These are phyloP conservation scores for Nephelium lappaceum DNA, from an alignment of 345 rosid species.

Conservation along the genomic window DNA sequence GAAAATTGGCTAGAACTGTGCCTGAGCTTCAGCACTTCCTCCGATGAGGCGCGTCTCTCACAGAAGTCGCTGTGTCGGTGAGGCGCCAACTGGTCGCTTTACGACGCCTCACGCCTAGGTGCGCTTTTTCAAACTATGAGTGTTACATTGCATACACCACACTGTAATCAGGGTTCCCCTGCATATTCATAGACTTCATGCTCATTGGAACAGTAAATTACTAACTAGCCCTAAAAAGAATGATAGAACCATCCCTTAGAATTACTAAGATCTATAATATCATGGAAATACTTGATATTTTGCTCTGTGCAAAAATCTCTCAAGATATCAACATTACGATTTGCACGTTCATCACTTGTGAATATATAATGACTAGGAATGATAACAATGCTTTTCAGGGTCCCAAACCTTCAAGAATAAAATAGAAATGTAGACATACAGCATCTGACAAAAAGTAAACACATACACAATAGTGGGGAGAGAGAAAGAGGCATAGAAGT, in stretches of 20 bases:
- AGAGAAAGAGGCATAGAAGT: not conserved
- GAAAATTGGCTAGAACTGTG: no score
- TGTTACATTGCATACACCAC: conserved; percentile 76
- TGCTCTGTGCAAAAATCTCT: conserved; percentile 87
- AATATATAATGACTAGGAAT: conserved; percentile 97
- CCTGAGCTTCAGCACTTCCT: no score
- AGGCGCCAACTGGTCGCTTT: no score
- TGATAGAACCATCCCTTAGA: conserved; percentile 59
- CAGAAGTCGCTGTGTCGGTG: no score
- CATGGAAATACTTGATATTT: conserved; percentile 91
- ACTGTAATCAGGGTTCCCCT: conserved; percentile 96
- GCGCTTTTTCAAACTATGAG: no score
- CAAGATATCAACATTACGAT: conserved; percentile 93
- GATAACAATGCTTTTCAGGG: conserved; percentile 84
- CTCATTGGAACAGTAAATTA: not conserved
- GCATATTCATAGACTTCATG: conserved; percentile 20
- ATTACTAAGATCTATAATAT: conserved; percentile 81
- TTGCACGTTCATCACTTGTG: conserved; percentile 89
- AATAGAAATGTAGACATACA: conserved; percentile 13
- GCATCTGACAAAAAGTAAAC: not conserved
- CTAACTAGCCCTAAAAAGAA: conserved; percentile 5
- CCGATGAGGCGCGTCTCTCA: no score
- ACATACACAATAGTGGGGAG: not conserved
- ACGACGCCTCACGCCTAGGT: no score
- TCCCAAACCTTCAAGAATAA: conserved; percentile 82